Evolutionary conservation across 2,329 filamentous ascomycete species (phyloP), one percentile per base, ranked within the genome.

Genomic region (Pseudogymnoascus sp.): DNA sequence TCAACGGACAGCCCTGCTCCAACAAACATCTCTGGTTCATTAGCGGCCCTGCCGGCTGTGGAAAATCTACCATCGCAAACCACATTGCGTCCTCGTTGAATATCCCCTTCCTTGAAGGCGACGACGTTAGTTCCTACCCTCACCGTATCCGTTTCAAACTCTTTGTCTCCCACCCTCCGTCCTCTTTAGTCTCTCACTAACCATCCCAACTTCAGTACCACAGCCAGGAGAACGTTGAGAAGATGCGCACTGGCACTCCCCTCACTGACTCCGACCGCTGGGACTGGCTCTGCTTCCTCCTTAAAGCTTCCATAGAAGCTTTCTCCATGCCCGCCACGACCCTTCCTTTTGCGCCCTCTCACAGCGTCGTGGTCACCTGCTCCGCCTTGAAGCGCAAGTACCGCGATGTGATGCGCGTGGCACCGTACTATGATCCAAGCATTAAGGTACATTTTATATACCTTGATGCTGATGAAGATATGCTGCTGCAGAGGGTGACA

Each of bases 201-300:
- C 57, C n/a, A 19, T 1, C n/a, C n/a, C 26, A 10, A 59, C 13
- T 52, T 30, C 66, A 87, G 84, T 96, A 86, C 71, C 89, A 91
- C 65, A 84, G 89, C 0, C 75, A 80, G 30, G 79, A 87, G 68
- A 96, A 92, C 75, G 85, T 92, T 67, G 86, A 92, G 59, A 99
- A 97, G 75, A 99, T 99, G 94, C 80, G 82, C 69, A 80, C 80
- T 66, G 90, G 90, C 66, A 85, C 84, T 60, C 91, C 94, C 2
- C 80, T 99, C 34, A 95, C 89, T 60, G 94, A 99, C 71, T 86
- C 85, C 62, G 94, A 99, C 75, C 88, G 94, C 64, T 97, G 94
- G 94, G 92, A 96, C 76, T 99, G 94, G 94, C 84, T 99, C 64
- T 89, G n/a, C n/a, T n/a, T n/a, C n/a, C n/a, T n/a, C n/a, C n/a